Conservation (phyloP, 352 stramenopile species). For the Phytophthora aleatoria region DNA sequence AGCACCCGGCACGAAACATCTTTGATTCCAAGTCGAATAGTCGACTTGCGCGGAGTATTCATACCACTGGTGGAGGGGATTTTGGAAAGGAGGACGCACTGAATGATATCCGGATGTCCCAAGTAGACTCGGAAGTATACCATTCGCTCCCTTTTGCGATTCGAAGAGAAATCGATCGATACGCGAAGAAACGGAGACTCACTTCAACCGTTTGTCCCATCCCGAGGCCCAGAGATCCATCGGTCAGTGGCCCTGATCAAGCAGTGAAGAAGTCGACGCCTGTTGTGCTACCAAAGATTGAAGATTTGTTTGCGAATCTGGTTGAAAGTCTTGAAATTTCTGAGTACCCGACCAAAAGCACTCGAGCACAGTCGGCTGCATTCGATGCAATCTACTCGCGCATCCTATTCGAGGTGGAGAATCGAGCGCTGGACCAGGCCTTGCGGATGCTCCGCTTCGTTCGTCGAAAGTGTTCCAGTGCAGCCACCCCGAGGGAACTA, state of each 20-base stretch:
- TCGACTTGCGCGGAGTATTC: constrained; percentile 8
- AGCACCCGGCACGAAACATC: constrained; percentile 33
- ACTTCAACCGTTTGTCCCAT: constrained; percentile 26
- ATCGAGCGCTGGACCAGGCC: constrained; percentile 51
- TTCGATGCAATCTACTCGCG: constrained; percentile 82
- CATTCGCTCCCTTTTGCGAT: constrained; percentile 68
- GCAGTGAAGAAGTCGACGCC: constrained; percentile 1
- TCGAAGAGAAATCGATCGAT: constrained; percentile 69
- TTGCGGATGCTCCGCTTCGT: constrained; percentile 77
- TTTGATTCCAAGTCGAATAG: constrained; percentile 39
- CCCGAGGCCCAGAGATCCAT: constrained; percentile 6
- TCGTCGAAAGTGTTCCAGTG: constrained; percentile 58
- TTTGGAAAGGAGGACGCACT: constrained; percentile 38
- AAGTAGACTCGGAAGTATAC: constrained; percentile 83
- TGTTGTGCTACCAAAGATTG: constrained; percentile 47
- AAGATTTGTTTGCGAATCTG: constrained; percentile 52
- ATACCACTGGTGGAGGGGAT: constrained; percentile 1
- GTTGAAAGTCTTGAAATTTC: constrained; percentile 26
- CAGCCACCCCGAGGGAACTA: not conserved
- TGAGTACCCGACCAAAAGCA: not conserved
- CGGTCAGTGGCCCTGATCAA: constrained; percentile 11
- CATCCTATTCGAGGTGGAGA: constrained; percentile 75
- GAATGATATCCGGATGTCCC: constrained; percentile 76
- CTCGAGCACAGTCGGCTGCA: constrained; percentile 21
- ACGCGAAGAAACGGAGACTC: constrained; percentile 53